Conservation (phyloP, 192 early-diverging fungal genomes). For the Coemansia asiatica region DNA sequence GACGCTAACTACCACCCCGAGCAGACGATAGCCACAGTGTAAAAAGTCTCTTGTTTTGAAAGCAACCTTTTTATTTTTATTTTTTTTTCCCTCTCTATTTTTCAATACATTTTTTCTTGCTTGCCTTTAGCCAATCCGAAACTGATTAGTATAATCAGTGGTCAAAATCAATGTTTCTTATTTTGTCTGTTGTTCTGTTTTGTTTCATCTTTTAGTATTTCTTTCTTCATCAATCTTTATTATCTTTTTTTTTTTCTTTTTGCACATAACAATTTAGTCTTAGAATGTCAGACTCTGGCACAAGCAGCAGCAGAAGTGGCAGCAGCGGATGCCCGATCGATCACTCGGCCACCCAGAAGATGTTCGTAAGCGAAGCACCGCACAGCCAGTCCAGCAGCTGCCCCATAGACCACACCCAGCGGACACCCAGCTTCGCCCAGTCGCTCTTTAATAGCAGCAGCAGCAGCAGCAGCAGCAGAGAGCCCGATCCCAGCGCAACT, state of each 20-base stretch:
- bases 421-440: constrained; percentile 26
- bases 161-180: no score
- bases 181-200: no score
- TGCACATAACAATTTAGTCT: background rate
- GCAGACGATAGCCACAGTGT: constrained; percentile 47
- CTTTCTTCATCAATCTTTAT: background rate
- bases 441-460: constrained; percentile 14
- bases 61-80: background rate
- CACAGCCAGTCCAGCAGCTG: constrained; percentile 24
- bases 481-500: background rate
- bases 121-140: background rate
- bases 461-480: background rate
- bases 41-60: background rate
- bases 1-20: constrained; percentile 41
- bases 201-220: background rate
- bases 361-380: constrained; percentile 14
- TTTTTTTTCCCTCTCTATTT: background rate
- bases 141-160: background rate
- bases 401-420: constrained; percentile 30
- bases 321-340: constrained; percentile 20
- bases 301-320: background rate
- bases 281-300: background rate
- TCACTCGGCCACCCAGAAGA: constrained; percentile 4
- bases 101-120: constrained; percentile 1
- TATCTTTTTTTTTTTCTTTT: no score